Conservation (phyloP, 2,329 filamentous ascomycete genomes). For the Arthrobotrys sinensis region DNA sequence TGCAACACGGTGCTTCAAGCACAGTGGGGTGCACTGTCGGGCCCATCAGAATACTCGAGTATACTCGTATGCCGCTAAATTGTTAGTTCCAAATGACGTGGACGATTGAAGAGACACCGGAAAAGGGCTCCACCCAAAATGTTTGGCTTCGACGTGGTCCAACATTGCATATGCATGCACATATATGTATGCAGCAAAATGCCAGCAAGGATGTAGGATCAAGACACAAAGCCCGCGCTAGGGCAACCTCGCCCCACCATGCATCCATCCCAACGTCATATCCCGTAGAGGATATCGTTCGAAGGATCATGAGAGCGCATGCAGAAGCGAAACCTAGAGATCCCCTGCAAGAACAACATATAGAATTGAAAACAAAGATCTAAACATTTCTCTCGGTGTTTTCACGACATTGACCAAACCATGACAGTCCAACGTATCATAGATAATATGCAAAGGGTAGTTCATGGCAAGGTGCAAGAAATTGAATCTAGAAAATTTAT, state of each 20-base stretch:
- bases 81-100: conserved; percentile 11
- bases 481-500: too few species aligned
- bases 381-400: background rate
- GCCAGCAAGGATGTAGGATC: conserved; percentile 6
- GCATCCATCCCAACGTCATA: background rate
- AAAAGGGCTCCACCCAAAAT: background rate
- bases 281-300: conserved; percentile 1
- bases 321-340: background rate
- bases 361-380: background rate
- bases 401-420: background rate
- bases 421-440: background rate
- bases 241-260: background rate
- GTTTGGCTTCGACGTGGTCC: conserved; percentile 12
- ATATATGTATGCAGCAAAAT: background rate
- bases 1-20: background rate
- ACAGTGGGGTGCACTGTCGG: background rate
- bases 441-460: background rate
- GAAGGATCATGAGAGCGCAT: background rate
- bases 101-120: background rate
- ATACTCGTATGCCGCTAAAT: background rate
- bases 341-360: background rate
- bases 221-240: background rate
- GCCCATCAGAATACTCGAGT: background rate
- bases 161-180: conserved; percentile 40
- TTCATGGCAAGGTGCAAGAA: too few species aligned